Evolutionary conservation across 148 eudicot species (phyloP), one percentile per base, ranked within the genome.

Genomic region (Mesembryanthemum crystallinum): DNA sequence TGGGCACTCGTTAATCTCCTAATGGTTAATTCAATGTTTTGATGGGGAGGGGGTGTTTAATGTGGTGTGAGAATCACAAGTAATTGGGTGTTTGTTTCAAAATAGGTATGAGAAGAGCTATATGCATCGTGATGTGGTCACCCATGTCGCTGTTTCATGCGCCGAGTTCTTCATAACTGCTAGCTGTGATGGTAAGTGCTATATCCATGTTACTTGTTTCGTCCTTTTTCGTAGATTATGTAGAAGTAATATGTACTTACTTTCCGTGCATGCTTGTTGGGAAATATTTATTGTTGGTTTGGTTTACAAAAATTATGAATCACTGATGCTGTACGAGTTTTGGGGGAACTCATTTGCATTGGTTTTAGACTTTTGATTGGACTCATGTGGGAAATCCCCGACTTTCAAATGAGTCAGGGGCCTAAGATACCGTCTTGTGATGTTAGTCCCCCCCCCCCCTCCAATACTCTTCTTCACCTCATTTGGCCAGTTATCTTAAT

Each of bases 91-190:
- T 54, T 80, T 52, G 49, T 71, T 59, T 73, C 28, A 24, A 39
- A 61, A 55, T 82, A 95, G 99, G 97, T 95, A 95, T 72, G 99
- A 95, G 86, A 95, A 95, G 81, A 95, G 97, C 79, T 95, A 89
- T 75, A 95, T 95, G 99, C 99, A 95, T 75, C 92, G 97, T 54
- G 97, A 95, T 86, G 92, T 95, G 77, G 94, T 95, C 35, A 95
- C 97, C 5, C 99, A 95, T 84, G 97, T 95, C 75, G 99, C 96
- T 17, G 92, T 92, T 11, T 95, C 99, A 0, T 70, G 82, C 28
- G 97, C 97, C 43, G 99, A 95, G 64, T 95, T 90, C 88, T 90
- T 95, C 81, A 90, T 95, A 14, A 90, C 97, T 54, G 99, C 97
- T 49, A 95, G 99, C 81, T 83, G 82, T 52, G 99, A 95, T 77